phyloP scores from a whole-genome alignment of 169 alveolate species.

The Cytauxzoon felis region DNA sequence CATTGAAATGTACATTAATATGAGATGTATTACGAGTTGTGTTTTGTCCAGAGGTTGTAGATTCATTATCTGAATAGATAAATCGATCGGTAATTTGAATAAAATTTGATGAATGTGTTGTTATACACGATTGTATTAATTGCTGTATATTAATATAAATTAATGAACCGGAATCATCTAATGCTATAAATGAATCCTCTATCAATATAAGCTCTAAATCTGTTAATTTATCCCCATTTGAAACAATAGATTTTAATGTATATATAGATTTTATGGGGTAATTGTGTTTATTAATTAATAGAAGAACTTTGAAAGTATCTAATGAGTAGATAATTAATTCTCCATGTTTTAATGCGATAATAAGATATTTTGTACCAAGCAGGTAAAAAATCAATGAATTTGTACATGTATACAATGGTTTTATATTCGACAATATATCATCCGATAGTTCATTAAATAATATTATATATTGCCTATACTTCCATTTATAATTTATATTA shows the following conservation, averaged over 20 bases:
- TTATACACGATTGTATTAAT: background rate
- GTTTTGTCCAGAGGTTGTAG: no score
- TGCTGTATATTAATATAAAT: conserved; percentile 14
- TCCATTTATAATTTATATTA: background rate
- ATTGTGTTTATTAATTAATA: conserved; percentile 14
- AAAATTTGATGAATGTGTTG: no score
- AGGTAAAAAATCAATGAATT: conserved; percentile 9
- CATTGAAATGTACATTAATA: no score
- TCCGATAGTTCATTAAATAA: conserved; percentile 8
- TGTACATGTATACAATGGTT: background rate
- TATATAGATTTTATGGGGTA: conserved; percentile 25
- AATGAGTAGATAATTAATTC: conserved; percentile 36
- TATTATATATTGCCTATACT: conserved; percentile 1
- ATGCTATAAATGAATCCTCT: conserved; percentile 20
- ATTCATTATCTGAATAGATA: background rate
- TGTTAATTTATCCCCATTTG: conserved; percentile 1
- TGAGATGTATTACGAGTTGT: no score
- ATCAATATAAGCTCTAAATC: conserved; percentile 33
- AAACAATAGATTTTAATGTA: conserved; percentile 7
- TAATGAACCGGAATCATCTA: conserved; percentile 33
- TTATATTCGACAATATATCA: no score
- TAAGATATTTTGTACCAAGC: conserved; percentile 21
- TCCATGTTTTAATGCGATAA: background rate
- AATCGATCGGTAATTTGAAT: background rate
- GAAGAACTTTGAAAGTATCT: background rate